phyloP scores from a whole-genome alignment of 106 monocot genomes.

The Triglochin maritima region DNA sequence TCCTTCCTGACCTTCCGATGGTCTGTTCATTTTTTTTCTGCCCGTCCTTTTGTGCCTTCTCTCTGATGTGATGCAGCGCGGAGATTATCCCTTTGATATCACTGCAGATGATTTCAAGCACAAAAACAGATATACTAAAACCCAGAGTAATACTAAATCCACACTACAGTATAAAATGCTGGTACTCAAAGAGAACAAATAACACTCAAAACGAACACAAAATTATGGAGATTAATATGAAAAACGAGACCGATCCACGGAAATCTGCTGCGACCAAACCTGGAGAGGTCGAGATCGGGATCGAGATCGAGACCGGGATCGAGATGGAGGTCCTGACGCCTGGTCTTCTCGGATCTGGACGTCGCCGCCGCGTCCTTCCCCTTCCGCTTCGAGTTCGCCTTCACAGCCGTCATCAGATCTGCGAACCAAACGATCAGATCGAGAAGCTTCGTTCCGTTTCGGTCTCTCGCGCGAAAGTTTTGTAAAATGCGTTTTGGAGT shows the following conservation, averaged over 20 bases:
- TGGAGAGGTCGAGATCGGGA: slow-evolving; percentile 44
- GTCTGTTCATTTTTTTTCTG: slow-evolving; percentile 71
- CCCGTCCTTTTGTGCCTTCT: slow-evolving; percentile 73
- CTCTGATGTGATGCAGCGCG: slow-evolving; percentile 64
- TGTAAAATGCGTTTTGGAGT: too few species aligned
- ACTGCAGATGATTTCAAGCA: slow-evolving; percentile 22
- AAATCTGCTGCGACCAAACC: slow-evolving; percentile 16
- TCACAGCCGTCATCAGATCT: slow-evolving; percentile 20
- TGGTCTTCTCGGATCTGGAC: slow-evolving; percentile 30
- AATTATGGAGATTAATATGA: too few species aligned
- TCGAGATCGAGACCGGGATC: slow-evolving; percentile 35
- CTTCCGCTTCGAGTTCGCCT: slow-evolving; percentile 32
- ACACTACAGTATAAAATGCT: too few species aligned
- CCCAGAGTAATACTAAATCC: too few species aligned
- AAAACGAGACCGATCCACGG: not conserved
- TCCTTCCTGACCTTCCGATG: slow-evolving; percentile 31
- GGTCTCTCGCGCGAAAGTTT: too few species aligned
- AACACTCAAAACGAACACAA: too few species aligned
- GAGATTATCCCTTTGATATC: slow-evolving; percentile 66
- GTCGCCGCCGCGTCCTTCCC: slow-evolving; percentile 16
- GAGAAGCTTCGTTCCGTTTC: too few species aligned
- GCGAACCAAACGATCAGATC: not conserved
- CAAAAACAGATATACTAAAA: not conserved
- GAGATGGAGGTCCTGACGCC: slow-evolving; percentile 11
- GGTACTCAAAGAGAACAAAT: too few species aligned